These are phyloP conservation scores for Liquidambar formosana DNA, from an alignment of 164 flowering plant species.

Conservation along the genomic window DNA sequence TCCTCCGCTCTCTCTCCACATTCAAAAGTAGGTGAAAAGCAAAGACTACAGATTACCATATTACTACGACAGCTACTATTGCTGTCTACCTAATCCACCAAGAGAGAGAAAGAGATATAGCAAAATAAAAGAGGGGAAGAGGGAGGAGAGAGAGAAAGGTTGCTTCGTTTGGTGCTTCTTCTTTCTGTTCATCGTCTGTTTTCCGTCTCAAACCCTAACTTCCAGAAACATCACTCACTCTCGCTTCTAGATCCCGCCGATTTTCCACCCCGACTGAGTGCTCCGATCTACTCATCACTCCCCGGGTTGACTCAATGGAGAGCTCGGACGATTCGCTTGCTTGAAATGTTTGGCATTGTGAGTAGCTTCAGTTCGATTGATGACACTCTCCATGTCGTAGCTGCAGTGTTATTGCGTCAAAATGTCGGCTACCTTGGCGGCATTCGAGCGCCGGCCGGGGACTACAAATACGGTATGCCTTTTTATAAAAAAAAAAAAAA, in stretches of 20 bases:
- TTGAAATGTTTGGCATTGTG: constrained; percentile 25
- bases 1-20: background rate
- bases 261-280: background rate
- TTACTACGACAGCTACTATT: constrained; percentile 21
- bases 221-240: background rate
- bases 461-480: constrained; percentile 63
- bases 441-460: constrained; percentile 79
- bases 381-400: constrained; percentile 11
- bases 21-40: constrained; percentile 16
- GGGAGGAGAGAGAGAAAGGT: background rate
- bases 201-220: background rate
- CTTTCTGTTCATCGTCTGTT: background rate
- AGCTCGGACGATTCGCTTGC: background rate
- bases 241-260: constrained; percentile 1
- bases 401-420: constrained; percentile 17
- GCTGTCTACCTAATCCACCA: constrained; percentile 14
- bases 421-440: constrained; percentile 80
- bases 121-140: background rate
- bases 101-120: constrained; percentile 6
- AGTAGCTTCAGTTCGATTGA: constrained; percentile 3
- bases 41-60: constrained; percentile 4
- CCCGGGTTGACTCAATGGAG: constrained; percentile 10
- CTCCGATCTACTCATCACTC: background rate
- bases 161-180: background rate
- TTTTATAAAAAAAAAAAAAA: too few relatives aligned